A percentile compares a stretch with the other conserved stretches of the same genome.
These are phyloP conservation scores for Fusarium subglutinans DNA, from an alignment of 2,329 filamentous ascomycete genomes.

Conservation along the genomic window DNA sequence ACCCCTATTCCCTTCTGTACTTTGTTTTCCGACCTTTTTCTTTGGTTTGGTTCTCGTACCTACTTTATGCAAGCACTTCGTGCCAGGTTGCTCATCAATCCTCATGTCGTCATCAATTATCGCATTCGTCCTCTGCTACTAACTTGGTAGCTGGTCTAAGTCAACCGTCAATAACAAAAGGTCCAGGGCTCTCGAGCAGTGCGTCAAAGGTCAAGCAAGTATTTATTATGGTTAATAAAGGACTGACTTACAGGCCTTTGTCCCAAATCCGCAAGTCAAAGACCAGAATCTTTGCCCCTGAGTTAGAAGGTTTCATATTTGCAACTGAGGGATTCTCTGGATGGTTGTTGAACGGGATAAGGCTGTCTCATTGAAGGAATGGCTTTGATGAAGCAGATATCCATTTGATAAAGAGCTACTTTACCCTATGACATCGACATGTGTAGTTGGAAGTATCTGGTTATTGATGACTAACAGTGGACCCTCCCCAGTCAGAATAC, in stretches of 20 bases:
- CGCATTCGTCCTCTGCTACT: background rate
- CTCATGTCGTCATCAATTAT: slow-evolving; percentile 18
- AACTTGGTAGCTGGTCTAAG: background rate
- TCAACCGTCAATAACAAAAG: slow-evolving; percentile 9
- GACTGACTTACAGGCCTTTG: background rate
- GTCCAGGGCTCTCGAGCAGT: slow-evolving; percentile 10
- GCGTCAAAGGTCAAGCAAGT: background rate
- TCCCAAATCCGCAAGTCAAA: background rate
- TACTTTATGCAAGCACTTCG: slow-evolving; percentile 7
- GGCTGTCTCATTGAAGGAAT: background rate
- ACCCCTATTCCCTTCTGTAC: slow-evolving; percentile 11
- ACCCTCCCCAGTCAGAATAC: background rate
- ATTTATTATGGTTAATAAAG: background rate
- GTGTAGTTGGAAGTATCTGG: slow-evolving; percentile 1
- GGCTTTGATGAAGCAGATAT: slow-evolving; percentile 1
- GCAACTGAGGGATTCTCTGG: slow-evolving; percentile 4
- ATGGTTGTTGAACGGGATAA: slow-evolving; percentile 1
- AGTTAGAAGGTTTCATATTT: slow-evolving; percentile 4
- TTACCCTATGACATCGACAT: background rate
- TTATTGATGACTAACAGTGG: slow-evolving; percentile 24
- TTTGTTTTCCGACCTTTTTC: background rate
- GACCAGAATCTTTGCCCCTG: slow-evolving; percentile 1
- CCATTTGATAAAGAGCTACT: slow-evolving; percentile 11
- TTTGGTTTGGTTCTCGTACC: background rate
- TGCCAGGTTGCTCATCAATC: slow-evolving; percentile 11